Evolutionary conservation across 169 alveolate species (phyloP).

Genomic region (Babesia bigemina): DNA sequence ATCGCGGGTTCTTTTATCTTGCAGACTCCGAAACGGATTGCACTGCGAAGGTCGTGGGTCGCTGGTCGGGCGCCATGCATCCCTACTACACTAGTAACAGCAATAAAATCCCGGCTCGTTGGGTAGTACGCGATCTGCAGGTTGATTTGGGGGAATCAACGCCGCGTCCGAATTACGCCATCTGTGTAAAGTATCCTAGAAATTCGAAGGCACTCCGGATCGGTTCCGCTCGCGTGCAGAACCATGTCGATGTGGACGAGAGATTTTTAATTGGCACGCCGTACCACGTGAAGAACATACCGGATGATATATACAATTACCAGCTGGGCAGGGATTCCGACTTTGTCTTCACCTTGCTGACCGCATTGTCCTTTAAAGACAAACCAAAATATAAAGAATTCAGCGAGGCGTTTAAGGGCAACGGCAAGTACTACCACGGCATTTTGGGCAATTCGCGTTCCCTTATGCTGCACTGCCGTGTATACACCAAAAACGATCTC

Average conservation of each 20-base stretch:
- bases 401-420: not conserved
- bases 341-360: not conserved
- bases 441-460: not conserved
- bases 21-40: conserved; percentile 31
- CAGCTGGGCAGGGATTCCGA: conserved; percentile 2
- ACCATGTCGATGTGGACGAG: conserved; percentile 8
- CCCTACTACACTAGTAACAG: conserved; percentile 4
- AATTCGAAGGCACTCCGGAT: conserved; percentile 3
- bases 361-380: not conserved
- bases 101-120: not conserved
- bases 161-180: not conserved
- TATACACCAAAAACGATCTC: not conserved
- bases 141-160: not conserved
- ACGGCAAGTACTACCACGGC: conserved; percentile 2
- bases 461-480: conserved; percentile 27
- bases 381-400: not conserved
- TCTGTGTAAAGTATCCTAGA: conserved; percentile 23
- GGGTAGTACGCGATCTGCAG: conserved; percentile 14
- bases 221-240: conserved; percentile 29
- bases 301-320: conserved; percentile 23
- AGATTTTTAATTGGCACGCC: not conserved
- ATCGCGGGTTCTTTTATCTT: not conserved
- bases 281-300: not conserved
- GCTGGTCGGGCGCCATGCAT: conserved; percentile 30
- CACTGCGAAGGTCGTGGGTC: conserved; percentile 11